phyloP scores from a whole-genome alignment of 371 early-diverging fungal species.

The Mucor racemosus region DNA sequence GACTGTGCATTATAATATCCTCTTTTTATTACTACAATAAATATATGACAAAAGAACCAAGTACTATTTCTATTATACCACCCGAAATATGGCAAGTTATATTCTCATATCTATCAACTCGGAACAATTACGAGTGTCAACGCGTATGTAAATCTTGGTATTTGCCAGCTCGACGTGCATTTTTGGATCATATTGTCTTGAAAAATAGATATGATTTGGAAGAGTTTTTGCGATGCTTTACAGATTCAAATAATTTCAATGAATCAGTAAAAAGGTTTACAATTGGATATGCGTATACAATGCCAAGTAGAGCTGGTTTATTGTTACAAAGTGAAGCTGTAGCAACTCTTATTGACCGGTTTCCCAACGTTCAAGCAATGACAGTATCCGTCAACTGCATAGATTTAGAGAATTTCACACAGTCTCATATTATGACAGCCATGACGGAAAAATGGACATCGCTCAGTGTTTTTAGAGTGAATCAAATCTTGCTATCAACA shows the following conservation, averaged over 20 bases:
- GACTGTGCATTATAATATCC: background rate
- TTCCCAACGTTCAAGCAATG: conserved; percentile 4
- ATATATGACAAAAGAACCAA: conserved; percentile 8
- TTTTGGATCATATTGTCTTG: conserved; percentile 12
- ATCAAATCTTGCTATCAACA: background rate
- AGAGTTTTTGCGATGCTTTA: conserved; percentile 12
- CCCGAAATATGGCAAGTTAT: conserved; percentile 14
- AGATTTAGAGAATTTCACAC: conserved; percentile 8
- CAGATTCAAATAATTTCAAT: background rate
- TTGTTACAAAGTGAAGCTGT: background rate
- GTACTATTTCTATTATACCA: background rate
- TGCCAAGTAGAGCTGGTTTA: conserved; percentile 10
- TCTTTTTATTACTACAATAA: background rate
- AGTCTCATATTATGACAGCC: background rate
- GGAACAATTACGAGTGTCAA: conserved; percentile 13
- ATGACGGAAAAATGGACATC: conserved; percentile 3
- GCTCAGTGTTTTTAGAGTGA: conserved; percentile 7
- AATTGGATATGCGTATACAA: conserved; percentile 13
- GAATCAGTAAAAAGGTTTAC: background rate
- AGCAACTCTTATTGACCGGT: background rate
- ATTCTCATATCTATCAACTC: background rate
- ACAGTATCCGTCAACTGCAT: conserved; percentile 19
- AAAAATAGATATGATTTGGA: conserved; percentile 6
- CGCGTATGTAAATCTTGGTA: conserved; percentile 15
- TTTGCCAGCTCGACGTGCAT: background rate